Conservation (phyloP, 805 yeast species). For the Saccharomycopsis synnaedendra region DNA sequence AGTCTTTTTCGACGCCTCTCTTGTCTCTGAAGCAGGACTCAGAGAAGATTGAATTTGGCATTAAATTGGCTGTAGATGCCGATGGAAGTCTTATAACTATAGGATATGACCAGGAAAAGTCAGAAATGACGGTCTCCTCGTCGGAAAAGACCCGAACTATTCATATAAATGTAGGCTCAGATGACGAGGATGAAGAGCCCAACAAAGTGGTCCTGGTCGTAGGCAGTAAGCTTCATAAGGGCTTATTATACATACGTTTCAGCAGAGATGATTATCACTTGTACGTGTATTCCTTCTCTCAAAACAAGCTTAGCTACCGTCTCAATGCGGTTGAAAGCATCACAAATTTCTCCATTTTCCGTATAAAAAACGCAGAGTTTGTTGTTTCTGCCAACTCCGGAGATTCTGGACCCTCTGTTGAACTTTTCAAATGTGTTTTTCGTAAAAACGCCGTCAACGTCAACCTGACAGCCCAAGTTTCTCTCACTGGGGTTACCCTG, state of each 20-base stretch:
- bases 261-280: slow-evolving; percentile 4
- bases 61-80: no score
- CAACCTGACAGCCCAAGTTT: not conserved
- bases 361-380: slow-evolving; percentile 9
- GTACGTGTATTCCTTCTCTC: slow-evolving; percentile 6
- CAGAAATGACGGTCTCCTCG: no score
- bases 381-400: not conserved
- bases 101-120: no score
- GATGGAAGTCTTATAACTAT: no score
- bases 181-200: no score
- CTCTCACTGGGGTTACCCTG: no score
- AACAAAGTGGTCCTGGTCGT: no score
- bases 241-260: slow-evolving; percentile 5
- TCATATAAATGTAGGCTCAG: no score
- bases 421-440: slow-evolving; percentile 11
- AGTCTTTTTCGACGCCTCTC: no score
- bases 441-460: slow-evolving; percentile 12
- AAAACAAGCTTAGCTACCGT: slow-evolving; percentile 1
- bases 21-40: no score
- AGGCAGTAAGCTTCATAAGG: slow-evolving; percentile 1
- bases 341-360: slow-evolving; percentile 3
- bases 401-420: not conserved
- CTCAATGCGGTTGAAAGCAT: slow-evolving; percentile 3
- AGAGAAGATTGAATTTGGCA: no score
- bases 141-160: no score